A percentile compares a stretch with the other conserved stretches of the same genome.
These are phyloP conservation scores for Parastagonospora nodorum DNA, from an alignment of 2,329 filamentous ascomycete species.

Conservation along the genomic window DNA sequence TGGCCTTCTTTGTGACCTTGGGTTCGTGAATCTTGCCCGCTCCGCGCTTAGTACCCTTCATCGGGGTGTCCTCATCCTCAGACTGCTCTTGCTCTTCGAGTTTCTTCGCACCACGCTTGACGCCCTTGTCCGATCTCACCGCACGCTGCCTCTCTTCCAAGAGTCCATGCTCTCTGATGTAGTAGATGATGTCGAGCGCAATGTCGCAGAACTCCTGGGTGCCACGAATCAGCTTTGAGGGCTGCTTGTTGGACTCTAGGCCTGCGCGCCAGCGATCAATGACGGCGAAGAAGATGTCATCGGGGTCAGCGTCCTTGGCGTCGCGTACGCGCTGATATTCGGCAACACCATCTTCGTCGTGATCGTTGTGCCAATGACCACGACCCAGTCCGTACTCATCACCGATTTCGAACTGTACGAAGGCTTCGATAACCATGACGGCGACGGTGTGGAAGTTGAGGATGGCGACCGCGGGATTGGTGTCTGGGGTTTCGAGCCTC, in stretches of 20 bases:
- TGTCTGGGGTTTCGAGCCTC: conserved; percentile 19
- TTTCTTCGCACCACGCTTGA: conserved; percentile 14
- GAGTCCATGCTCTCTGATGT: conserved; percentile 36
- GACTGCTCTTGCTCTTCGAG: not conserved
- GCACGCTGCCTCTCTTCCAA: conserved; percentile 12
- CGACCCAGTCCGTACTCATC: conserved; percentile 22
- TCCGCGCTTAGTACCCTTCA: conserved; percentile 3
- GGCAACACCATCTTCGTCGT: conserved; percentile 3
- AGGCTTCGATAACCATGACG: conserved; percentile 38
- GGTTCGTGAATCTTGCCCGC: not conserved
- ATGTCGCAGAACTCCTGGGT: conserved; percentile 42
- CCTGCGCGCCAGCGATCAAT: conserved; percentile 41
- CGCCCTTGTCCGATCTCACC: conserved; percentile 22
- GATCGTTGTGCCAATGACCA: conserved; percentile 10
- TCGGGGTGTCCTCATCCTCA: not conserved
- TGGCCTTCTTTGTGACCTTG: not conserved
- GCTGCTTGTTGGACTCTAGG: conserved; percentile 15
- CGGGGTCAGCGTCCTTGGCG: conserved; percentile 21
- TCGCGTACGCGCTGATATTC: conserved; percentile 9
- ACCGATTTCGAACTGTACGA: conserved; percentile 30
- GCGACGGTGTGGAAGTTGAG: conserved; percentile 43
- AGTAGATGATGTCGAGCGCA: conserved; percentile 35
- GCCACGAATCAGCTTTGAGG: conserved; percentile 26
- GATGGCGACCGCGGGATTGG: conserved; percentile 24
- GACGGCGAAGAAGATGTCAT: conserved; percentile 41